Evolutionary conservation across 352 stramenopile species (phyloP).

Genomic region (Pythium aristosporum): DNA sequence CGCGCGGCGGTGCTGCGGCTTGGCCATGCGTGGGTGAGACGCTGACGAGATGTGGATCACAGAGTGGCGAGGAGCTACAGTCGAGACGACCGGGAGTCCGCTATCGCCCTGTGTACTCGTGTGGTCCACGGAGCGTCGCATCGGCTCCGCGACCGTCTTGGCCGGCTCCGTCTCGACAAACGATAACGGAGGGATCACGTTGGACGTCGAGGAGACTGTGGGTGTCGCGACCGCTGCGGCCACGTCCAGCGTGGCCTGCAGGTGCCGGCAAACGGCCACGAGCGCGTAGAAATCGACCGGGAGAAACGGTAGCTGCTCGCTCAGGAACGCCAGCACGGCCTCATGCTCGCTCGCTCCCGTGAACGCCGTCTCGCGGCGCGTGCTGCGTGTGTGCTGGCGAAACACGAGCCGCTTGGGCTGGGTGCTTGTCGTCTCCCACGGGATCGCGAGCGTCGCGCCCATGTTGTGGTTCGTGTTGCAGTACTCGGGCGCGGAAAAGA

Average conservation of each 20-base stretch:
- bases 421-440: conserved; percentile 37
- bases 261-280: conserved; percentile 55
- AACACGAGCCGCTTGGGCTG: conserved; percentile 49
- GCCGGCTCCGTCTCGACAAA: not conserved
- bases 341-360: conserved; percentile 52
- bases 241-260: conserved; percentile 47
- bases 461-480: conserved; percentile 85
- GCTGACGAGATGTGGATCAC: not conserved
- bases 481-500: conserved; percentile 85
- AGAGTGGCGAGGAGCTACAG: not conserved
- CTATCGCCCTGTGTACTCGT: conserved; percentile 15
- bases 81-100: not conserved
- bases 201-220: conserved; percentile 19
- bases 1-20: conserved; percentile 19
- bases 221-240: conserved; percentile 23
- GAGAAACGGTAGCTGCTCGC: conserved; percentile 65
- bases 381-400: conserved; percentile 68
- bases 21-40: not conserved
- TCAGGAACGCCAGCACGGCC: conserved; percentile 50
- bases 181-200: not conserved
- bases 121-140: conserved; percentile 13
- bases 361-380: conserved; percentile 53
- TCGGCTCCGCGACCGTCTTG: not conserved
- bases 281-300: conserved; percentile 80
- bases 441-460: conserved; percentile 68